These are phyloP conservation scores for Geotrichum aggregatum DNA, from an alignment of 1,139 yeast species.

Conservation along the genomic window DNA sequence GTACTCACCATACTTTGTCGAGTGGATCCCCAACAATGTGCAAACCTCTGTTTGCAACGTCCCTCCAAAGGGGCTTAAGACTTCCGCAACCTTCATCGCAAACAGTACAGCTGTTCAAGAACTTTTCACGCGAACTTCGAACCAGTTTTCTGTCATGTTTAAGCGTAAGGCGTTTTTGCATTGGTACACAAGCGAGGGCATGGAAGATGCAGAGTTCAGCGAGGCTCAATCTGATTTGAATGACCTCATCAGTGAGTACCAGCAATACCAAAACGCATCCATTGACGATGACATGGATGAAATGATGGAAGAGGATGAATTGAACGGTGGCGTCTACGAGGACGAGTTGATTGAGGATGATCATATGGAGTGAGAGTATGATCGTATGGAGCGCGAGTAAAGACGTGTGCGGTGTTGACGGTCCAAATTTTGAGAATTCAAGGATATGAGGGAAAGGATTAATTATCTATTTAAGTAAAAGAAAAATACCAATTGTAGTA, in stretches of 20 bases:
- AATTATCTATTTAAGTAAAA: neutral
- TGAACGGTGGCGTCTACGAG: neutral
- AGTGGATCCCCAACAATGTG: conserved; percentile 44
- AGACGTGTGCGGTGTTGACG: too few relatives aligned
- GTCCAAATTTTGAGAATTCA: too few relatives aligned
- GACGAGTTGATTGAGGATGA: neutral
- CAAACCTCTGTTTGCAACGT: conserved; percentile 44
- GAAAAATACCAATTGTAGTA: neutral
- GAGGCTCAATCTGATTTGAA: conserved; percentile 45
- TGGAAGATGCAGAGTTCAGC: conserved; percentile 47
- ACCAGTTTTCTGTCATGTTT: conserved; percentile 45
- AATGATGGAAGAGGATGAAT: conserved; percentile 31
- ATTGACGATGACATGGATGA: conserved; percentile 37
- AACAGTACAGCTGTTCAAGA: conserved; percentile 46
- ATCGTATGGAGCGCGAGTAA: too few relatives aligned
- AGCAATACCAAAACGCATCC: conserved; percentile 45
- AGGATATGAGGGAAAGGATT: too few relatives aligned
- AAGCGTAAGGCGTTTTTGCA: conserved; percentile 45
- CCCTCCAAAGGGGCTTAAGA: conserved; percentile 42
- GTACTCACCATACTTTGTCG: conserved; percentile 42
- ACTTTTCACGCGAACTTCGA: conserved; percentile 41
- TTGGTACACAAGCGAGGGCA: conserved; percentile 47
- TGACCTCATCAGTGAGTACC: conserved; percentile 44
- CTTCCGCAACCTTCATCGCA: conserved; percentile 46
- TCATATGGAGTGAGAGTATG: conserved; percentile 1